Evolutionary conservation across 108 stramenopile species (phyloP), one percentile per base, ranked within the genome.

Genomic region (Cyclotella kingstonii): DNA sequence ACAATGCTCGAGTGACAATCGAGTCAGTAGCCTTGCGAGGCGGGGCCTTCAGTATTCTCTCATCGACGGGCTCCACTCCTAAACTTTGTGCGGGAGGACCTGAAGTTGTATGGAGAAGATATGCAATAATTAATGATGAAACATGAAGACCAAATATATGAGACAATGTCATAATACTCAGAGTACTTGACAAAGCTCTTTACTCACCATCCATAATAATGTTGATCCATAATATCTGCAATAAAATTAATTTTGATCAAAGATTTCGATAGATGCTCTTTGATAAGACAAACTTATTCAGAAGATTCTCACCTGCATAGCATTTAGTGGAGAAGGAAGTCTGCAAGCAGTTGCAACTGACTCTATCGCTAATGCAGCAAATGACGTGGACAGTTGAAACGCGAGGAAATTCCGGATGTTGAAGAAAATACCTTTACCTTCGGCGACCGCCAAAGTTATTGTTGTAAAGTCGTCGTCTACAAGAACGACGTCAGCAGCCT

Each of bases 191-290:
- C n/a, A n/a, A n/a, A n/a, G n/a, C n/a, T n/a, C n/a, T n/a, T n/a
- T n/a, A n/a, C n/a, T n/a, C n/a, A n/a, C n/a, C 98, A 52, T 98
- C 98, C 95, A 98, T 98, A 68, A 98, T 95, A 49, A 99, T 91
- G 60, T 99, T 99, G 66, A 97, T 96, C 94, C 93, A 98, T n/a
- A 98, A 68, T 29, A 98, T 95, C 78, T 60, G 23, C 12, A 45
- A 15, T n/a, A n/a, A n/a, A n/a, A n/a, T n/a, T n/a, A n/a, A n/a
- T n/a, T n/a, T n/a, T n/a, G n/a, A n/a, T n/a, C n/a, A 18, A 46
- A 30, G 33, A 60, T 46, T 34, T 25, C 18, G 18, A 12, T 41
- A 12, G 55, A 41, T 11, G 10, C 8, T 23, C 18, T 25, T 17
- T 18, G 15, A 28, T 22, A 4, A 23, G 39, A 41, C 41, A 39